phyloP scores from a whole-genome alignment of 2,329 filamentous ascomycete genomes.

The Aspergillus fischeri region DNA sequence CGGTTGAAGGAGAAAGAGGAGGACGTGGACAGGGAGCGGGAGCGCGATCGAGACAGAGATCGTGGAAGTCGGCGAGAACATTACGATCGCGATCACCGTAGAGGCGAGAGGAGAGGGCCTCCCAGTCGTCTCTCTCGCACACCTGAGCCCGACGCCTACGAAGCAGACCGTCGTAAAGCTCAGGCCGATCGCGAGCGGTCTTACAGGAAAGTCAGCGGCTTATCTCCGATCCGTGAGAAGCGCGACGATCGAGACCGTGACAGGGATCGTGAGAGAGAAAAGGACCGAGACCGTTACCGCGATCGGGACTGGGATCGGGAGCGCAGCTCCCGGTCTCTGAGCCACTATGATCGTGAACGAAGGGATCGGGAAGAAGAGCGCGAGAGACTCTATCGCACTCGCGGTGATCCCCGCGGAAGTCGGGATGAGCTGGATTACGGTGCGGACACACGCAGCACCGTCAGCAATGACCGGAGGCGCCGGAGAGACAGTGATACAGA shows the following conservation, averaged over 20 bases:
- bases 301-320: slow-evolving; percentile 37
- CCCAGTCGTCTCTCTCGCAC: slow-evolving; percentile 68
- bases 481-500: slow-evolving; percentile 75
- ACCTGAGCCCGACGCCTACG: slow-evolving; percentile 90
- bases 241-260: slow-evolving; percentile 33
- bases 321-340: slow-evolving; percentile 27
- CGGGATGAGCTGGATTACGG: slow-evolving; percentile 91
- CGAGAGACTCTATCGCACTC: slow-evolving; percentile 76
- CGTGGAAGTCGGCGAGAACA: slow-evolving; percentile 50
- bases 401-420: slow-evolving; percentile 74
- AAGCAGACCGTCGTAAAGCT: slow-evolving; percentile 89
- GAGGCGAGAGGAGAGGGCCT: slow-evolving; percentile 36
- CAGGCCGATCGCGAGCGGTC: slow-evolving; percentile 92
- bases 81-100: slow-evolving; percentile 51
- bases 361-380: slow-evolving; percentile 86
- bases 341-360: slow-evolving; percentile 73
- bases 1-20: slow-evolving; percentile 90
- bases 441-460: slow-evolving; percentile 57
- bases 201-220: slow-evolving; percentile 73
- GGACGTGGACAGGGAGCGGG: slow-evolving; percentile 62
- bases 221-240: slow-evolving; percentile 46
- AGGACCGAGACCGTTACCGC: slow-evolving; percentile 37
- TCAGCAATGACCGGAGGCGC: slow-evolving; percentile 66
- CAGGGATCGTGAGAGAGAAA: slow-evolving; percentile 35
- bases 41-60: slow-evolving; percentile 49